Evolutionary conservation across 139 green algal genomes (phyloP), one percentile per base, ranked within the genome.

Genomic region (Chloropicon primus): DNA sequence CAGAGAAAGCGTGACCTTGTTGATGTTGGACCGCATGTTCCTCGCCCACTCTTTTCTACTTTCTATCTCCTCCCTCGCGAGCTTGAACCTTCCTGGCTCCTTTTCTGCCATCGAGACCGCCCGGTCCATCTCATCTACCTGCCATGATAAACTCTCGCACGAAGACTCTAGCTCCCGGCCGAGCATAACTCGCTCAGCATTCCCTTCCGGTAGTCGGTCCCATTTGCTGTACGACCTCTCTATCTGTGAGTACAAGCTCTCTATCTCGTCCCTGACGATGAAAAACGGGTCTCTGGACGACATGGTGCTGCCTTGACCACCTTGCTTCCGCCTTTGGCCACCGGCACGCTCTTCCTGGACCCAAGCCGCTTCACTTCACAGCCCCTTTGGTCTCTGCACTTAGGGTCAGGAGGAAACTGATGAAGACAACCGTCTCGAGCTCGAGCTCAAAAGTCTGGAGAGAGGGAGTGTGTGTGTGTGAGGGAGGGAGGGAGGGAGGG

Each of bases 81-180:
- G 80, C 27, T 87, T 88, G 80, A 96, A 96, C 1, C 87, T 84
- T 54, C 83, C 62, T 54, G 89, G 89, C 77, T 96, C 89, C 76
- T 86, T 87, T 26, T 92, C 86, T 41, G 91, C 90, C 0, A 87
- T 78, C 54, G 92, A 87, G 23, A 96, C 85, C 1, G 90, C 88
- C 23, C 84, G 89, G 21, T 90, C 83, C 53, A 96, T 86, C 76
- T 96, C 89, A 0, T 90, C 82, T 0, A 94, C 73, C 89, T 94
- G 82, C 41, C 41, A 62, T 17, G 41, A 62, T 17, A 62, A 62
- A 17, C 41, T 62, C 41, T 62, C 41, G 72, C 72, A 75, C 5
- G 72, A 75, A 5, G 41, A 62, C 41, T 62, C 41, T 17, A 62
- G 41, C 41, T 62, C 41, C 41, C 41, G 5, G 41, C 41, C 41